Conservation (phyloP, 768 basidiomycete genomes). For the Suillus decipiens region DNA sequence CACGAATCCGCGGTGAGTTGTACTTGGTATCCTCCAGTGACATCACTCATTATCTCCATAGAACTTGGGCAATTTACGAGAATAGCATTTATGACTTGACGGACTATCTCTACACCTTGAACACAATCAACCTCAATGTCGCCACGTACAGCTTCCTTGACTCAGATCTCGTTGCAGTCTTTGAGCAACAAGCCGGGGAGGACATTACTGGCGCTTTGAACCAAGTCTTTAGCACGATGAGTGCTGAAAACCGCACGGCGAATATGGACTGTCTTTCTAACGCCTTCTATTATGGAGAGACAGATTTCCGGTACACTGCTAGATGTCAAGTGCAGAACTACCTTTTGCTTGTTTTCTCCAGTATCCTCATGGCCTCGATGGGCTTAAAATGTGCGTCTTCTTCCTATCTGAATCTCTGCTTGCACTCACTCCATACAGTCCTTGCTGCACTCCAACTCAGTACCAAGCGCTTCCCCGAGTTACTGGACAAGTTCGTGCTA, state of each 20-base stretch:
- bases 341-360: slow-evolving; percentile 55
- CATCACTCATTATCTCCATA: slow-evolving; percentile 20
- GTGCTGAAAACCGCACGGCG: slow-evolving; percentile 36
- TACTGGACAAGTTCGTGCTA: slow-evolving; percentile 68
- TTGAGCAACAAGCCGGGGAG: slow-evolving; percentile 58
- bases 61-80: slow-evolving; percentile 64
- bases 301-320: slow-evolving; percentile 58
- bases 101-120: slow-evolving; percentile 64
- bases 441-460: slow-evolving; percentile 64
- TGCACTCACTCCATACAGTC: slow-evolving; percentile 39
- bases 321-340: slow-evolving; percentile 64
- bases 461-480: slow-evolving; percentile 61
- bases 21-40: slow-evolving; percentile 13
- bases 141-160: slow-evolving; percentile 57
- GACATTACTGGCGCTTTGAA: slow-evolving; percentile 59
- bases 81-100: slow-evolving; percentile 61
- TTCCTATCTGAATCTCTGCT: neutral
- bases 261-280: slow-evolving; percentile 58
- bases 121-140: slow-evolving; percentile 42
- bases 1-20: slow-evolving; percentile 32
- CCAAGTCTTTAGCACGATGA: slow-evolving; percentile 44
- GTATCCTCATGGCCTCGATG: slow-evolving; percentile 58
- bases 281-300: slow-evolving; percentile 55
- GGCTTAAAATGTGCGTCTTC: slow-evolving; percentile 54
- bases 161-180: slow-evolving; percentile 47